phyloP scores from a whole-genome alignment of 2,329 filamentous ascomycete genomes.

The Colletotrichum gloeosporioides region DNA sequence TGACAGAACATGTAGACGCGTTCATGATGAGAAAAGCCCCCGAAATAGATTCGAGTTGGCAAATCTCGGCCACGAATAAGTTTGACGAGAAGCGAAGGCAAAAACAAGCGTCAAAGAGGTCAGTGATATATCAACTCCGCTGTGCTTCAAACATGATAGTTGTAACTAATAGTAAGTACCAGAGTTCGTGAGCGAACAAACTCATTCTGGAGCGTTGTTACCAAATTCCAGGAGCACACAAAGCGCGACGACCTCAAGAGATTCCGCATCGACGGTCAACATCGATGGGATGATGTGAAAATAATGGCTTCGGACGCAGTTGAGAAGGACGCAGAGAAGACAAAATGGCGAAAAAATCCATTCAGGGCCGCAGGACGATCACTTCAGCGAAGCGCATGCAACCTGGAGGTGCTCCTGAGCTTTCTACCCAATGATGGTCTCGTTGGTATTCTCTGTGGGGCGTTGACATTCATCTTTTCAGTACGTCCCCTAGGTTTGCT shows the following conservation, averaged over 20 bases:
- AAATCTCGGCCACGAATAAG: neutral
- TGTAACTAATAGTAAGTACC: too few species aligned
- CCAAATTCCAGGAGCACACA: neutral
- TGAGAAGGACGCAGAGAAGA: neutral
- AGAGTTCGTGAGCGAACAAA: neutral
- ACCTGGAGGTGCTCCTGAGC: neutral
- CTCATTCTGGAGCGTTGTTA: neutral
- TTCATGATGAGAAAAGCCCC: neutral
- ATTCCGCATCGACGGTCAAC: neutral
- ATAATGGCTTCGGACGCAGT: neutral
- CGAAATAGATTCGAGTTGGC: neutral
- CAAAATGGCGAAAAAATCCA: neutral
- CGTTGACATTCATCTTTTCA: neutral
- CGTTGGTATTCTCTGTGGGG: neutral
- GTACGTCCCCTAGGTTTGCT: neutral
- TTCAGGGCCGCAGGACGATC: neutral
- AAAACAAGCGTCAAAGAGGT: neutral
- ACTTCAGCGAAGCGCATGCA: neutral
- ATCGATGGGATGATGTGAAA: neutral
- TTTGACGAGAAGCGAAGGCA: neutral
- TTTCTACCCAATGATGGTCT: neutral
- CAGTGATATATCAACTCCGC: neutral
- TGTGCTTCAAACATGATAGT: neutral
- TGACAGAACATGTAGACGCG: neutral
- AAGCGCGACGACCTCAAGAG: neutral